Evolutionary conservation across 345 rosid genomes (phyloP).

Genomic region (Laguncularia racemosa): DNA sequence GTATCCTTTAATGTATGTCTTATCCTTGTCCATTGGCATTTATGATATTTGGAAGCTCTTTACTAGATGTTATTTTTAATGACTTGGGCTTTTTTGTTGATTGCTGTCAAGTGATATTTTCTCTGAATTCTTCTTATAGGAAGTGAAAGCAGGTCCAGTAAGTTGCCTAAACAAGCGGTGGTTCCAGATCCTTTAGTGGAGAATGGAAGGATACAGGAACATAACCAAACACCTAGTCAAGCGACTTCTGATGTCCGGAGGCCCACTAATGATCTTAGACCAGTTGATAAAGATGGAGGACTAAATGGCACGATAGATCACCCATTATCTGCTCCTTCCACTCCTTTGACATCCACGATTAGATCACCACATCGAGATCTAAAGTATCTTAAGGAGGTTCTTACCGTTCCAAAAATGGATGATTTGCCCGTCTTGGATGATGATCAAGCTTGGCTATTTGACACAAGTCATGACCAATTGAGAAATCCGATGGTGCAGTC

Average conservation of each 20-base stretch:
- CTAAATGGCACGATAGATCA: constrained; percentile 36
- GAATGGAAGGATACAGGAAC: constrained; percentile 37
- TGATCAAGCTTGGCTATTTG: constrained; percentile 65
- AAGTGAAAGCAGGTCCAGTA: constrained; percentile 32
- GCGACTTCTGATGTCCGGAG: constrained; percentile 20
- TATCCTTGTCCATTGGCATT: no score
- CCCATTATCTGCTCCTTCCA: constrained; percentile 18
- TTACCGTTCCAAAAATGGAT: constrained; percentile 51
- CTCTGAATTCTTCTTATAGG: constrained; percentile 25
- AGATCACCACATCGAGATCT: constrained; percentile 62
- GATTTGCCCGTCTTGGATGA: constrained; percentile 30
- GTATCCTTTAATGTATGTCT: no score
- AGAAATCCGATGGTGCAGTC: constrained; percentile 27
- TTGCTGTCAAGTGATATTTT: not conserved
- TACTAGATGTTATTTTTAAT: no score
- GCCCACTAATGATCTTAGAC: constrained; percentile 13
- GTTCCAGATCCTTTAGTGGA: constrained; percentile 22
- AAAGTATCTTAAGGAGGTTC: constrained; percentile 44
- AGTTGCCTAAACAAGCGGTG: constrained; percentile 30
- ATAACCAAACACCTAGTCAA: constrained; percentile 19
- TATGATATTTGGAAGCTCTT: no score
- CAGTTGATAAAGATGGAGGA: constrained; percentile 29
- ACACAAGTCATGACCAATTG: constrained; percentile 11
- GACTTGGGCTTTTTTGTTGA: no score
- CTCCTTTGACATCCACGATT: constrained; percentile 11